Conservation (phyloP, 2,329 filamentous ascomycete species). For the Ceratocystis colombiana region DNA sequence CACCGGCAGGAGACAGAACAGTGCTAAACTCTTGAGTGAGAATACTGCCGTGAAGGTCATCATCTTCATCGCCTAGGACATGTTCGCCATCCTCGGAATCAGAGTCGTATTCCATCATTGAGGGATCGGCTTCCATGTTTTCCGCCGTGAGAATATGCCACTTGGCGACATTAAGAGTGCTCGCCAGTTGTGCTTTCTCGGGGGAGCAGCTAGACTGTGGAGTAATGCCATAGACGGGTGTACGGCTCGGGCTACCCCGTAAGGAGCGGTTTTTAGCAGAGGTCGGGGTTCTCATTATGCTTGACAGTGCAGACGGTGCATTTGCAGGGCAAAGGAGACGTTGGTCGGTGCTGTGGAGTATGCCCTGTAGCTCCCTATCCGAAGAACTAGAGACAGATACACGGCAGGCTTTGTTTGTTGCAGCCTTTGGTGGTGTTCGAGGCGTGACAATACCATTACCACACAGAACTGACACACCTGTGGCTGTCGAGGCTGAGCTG, state of each 20-base stretch:
- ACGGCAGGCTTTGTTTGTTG: not conserved
- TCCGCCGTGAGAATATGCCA: constrained; percentile 22
- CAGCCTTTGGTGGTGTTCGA: constrained; percentile 6
- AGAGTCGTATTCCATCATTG: constrained; percentile 6
- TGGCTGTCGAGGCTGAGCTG: not conserved
- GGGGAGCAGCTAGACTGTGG: constrained; percentile 11
- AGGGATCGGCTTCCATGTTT: constrained; percentile 13
- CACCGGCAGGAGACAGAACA: constrained; percentile 21
- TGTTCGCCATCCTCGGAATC: constrained; percentile 14
- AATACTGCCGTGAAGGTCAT: constrained; percentile 11
- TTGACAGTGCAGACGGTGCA: constrained; percentile 17
- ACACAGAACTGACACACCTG: not conserved
- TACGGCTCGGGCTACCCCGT: constrained; percentile 17
- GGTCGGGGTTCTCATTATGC: constrained; percentile 21
- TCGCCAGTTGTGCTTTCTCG: constrained; percentile 19
- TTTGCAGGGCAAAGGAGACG: constrained; percentile 32
- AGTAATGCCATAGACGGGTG: constrained; percentile 13
- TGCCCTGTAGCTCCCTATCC: constrained; percentile 43
- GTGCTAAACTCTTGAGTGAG: constrained; percentile 23
- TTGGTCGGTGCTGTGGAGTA: constrained; percentile 45
- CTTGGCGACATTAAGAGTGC: constrained; percentile 20
- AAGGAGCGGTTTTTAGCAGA: constrained; percentile 17
- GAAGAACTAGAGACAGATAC: constrained; percentile 27
- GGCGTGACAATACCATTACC: constrained; percentile 1
- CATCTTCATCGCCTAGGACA: constrained; percentile 11